phyloP scores from a whole-genome alignment of 805 yeast genomes.

The Candida sonorensis region DNA sequence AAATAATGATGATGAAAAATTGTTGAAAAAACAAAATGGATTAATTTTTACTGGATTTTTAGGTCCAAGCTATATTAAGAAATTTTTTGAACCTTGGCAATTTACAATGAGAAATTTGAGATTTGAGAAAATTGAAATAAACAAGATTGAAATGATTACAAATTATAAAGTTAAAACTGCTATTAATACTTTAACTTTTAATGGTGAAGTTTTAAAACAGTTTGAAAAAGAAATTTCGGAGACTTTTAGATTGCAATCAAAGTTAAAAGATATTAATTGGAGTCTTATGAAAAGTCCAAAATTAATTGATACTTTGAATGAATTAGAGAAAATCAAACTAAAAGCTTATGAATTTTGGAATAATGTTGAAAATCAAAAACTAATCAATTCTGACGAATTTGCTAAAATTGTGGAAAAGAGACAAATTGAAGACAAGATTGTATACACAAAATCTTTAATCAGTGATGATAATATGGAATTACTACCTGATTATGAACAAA shows the following conservation, averaged over 20 bases:
- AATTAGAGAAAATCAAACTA: constrained; percentile 14
- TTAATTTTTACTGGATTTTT: constrained; percentile 19
- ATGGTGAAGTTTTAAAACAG: constrained; percentile 29
- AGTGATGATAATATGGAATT: constrained; percentile 86
- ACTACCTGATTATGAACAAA: constrained; percentile 89
- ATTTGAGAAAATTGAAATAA: constrained; percentile 33
- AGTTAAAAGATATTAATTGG: constrained; percentile 40
- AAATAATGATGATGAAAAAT: no score
- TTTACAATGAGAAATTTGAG: constrained; percentile 9
- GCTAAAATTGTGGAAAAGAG: constrained; percentile 36
- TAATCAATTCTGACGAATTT: constrained; percentile 14
- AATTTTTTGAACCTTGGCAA: constrained; percentile 30
- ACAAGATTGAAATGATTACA: constrained; percentile 38
- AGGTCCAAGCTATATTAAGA: constrained; percentile 26
- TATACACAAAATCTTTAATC: constrained; percentile 49
- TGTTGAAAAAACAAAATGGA: constrained; percentile 10
- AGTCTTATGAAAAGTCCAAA: constrained; percentile 27
- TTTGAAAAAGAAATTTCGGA: constrained; percentile 30
- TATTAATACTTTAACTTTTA: no score
- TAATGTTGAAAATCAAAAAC: constrained; percentile 16
- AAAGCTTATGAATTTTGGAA: constrained; percentile 20
- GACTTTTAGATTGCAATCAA: constrained; percentile 31
- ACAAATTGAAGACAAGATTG: constrained; percentile 43
- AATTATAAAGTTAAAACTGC: constrained; percentile 28
- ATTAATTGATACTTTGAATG: constrained; percentile 31